Evolutionary conservation across 1,284 basidiomycete species (phyloP), one percentile per base, ranked within the genome.

Genomic region (Cryptococcus maquisensis): DNA sequence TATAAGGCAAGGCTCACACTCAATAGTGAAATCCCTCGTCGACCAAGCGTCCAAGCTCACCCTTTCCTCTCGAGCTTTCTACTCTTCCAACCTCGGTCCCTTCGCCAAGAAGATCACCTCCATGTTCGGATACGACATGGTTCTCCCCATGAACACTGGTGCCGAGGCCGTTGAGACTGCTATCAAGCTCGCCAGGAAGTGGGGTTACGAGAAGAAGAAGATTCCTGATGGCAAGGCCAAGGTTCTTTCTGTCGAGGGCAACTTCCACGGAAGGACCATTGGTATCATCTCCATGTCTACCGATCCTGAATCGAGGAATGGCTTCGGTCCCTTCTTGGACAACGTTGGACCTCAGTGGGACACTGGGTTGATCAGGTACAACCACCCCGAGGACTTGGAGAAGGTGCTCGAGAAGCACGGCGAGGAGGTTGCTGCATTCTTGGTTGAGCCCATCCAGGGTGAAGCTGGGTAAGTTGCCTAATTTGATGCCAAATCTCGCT

Each of bases 111-210:
- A 86, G 75, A 80, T 97, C 54, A 94, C 89, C 13, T 78, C 84
- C 64, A 82, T 90, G 77, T 91, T 94, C 67, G 86, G 86, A 15
- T 95, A 89, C 71, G 90, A 91, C 59, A 94, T 94, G 86, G 91
- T 98, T 10, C 81, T 98, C n/a, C 95, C 95, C 21, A 97, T 98
- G 93, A 98, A 98, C 81, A 98, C 95, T 0, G 95, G 95, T 42
- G 94, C 93, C 2, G 95, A 98, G 73, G 95, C 95, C 8, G 95
- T 98, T 57, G 94, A 98, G 79, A 96, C 93, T 0, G 81, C 81
- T 15, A 76, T 83, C 72, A 81, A 81, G 81, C 81, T 96, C 21
- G 85, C 92, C 0, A 80, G 92, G 64, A 94, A 94, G 79, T 96
- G 93, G 92, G 92, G 55, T 41, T 94, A 95, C 77, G 80, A 82